phyloP scores from a whole-genome alignment of 139 green algal genomes.

The Chlamydomonas asymmetrica region DNA sequence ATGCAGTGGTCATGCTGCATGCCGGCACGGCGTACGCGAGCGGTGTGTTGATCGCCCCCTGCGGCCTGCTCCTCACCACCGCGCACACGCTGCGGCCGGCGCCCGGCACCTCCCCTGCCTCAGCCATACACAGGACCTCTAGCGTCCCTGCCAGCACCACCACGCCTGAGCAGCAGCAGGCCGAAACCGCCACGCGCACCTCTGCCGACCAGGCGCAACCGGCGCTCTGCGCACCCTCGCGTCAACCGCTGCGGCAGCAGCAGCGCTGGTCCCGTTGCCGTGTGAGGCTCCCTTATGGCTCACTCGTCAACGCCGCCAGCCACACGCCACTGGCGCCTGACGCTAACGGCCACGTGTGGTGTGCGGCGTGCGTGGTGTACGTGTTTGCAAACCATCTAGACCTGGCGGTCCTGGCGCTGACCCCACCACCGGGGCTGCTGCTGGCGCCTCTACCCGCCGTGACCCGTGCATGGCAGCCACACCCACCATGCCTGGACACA shows the following conservation, averaged over 20 bases:
- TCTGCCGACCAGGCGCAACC: conserved; percentile 7
- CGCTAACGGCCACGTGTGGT: background rate
- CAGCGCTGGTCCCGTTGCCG: background rate
- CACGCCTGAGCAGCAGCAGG: background rate
- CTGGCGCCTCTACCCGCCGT: background rate
- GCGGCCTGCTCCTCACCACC: conserved; percentile 76
- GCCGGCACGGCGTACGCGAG: conserved; percentile 59
- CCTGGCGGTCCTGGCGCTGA: conserved; percentile 53
- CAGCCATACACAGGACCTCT: background rate
- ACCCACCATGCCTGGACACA: background rate
- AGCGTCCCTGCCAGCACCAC: background rate
- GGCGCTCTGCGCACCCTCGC: background rate
- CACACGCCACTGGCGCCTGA: background rate
- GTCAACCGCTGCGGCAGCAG: background rate
- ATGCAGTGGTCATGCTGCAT: conserved; percentile 40
- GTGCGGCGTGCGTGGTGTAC: conserved; percentile 31
- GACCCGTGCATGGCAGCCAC: background rate
- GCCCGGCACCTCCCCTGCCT: background rate
- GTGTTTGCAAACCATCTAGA: conserved; percentile 58
- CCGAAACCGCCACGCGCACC: background rate
- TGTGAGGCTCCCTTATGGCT: too few relatives aligned
- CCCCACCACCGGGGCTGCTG: background rate
- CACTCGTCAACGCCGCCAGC: too few relatives aligned
- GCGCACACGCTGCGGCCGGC: conserved; percentile 67
- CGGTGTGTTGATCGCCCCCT: conserved; percentile 57